A percentile compares a stretch with the other conserved stretches of the same genome.
phyloP scores from a whole-genome alignment of 2,329 filamentous ascomycete species.

The Blastomyces emzantsi region DNA sequence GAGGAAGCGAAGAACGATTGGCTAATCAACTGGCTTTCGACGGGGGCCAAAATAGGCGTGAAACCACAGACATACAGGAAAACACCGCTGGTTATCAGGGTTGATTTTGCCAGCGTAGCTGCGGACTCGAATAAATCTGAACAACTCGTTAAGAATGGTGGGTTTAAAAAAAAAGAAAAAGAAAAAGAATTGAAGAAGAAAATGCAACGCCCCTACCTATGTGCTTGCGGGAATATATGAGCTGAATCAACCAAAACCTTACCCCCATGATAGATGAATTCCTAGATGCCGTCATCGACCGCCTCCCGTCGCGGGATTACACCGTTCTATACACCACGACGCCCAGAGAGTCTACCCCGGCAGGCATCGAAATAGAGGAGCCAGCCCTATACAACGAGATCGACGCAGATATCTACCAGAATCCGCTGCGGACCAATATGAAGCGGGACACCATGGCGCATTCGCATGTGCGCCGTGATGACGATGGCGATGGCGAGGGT shows the following conservation, averaged over 20 bases:
- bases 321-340: slow-evolving; percentile 69
- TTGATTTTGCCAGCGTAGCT: slow-evolving; percentile 39
- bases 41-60: not conserved
- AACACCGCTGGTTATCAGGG: slow-evolving; percentile 36
- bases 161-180: slow-evolving; percentile 13
- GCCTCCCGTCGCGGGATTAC: slow-evolving; percentile 46
- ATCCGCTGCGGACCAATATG: slow-evolving; percentile 59
- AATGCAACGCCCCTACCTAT: no score
- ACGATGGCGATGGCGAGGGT: no score
- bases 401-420: slow-evolving; percentile 48
- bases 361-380: slow-evolving; percentile 20
- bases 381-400: slow-evolving; percentile 50
- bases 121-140: slow-evolving; percentile 28
- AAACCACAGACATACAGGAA: slow-evolving; percentile 7
- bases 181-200: not conserved
- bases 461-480: slow-evolving; percentile 24
- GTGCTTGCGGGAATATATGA: not conserved
- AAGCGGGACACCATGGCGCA: slow-evolving; percentile 52
- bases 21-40: not conserved
- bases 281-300: slow-evolving; percentile 39
- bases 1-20: not conserved
- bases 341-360: slow-evolving; percentile 34
- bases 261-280: slow-evolving; percentile 34
- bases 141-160: slow-evolving; percentile 38
- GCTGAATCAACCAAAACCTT: not conserved